These are phyloP conservation scores for Scedosporium boydii DNA, from an alignment of 2,329 filamentous ascomycete species.

Conservation along the genomic window DNA sequence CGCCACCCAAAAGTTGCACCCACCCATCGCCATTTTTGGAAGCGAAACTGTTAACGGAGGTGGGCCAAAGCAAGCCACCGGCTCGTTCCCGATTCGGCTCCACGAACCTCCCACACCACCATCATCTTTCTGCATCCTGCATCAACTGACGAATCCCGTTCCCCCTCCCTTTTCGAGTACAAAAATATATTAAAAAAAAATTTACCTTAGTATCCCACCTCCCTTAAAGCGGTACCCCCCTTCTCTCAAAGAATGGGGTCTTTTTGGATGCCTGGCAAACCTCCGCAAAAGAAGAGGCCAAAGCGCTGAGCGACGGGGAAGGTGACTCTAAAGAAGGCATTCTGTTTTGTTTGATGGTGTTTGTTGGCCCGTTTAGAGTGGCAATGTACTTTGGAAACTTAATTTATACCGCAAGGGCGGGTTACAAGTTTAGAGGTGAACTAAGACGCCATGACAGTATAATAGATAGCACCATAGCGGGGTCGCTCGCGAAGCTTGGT, in stretches of 20 bases:
- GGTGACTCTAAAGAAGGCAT: not conserved
- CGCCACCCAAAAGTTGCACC: not conserved
- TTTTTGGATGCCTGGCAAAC: not conserved
- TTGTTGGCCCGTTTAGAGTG: not conserved
- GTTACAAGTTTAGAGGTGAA: not conserved
- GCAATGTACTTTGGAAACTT: not conserved
- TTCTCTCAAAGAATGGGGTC: too few relatives aligned
- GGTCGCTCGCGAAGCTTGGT: not conserved
- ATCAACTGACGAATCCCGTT: too few relatives aligned
- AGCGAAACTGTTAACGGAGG: not conserved
- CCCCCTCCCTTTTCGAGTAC: too few relatives aligned
- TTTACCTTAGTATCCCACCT: too few relatives aligned
- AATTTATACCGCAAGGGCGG: not conserved
- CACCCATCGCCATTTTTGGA: too few relatives aligned
- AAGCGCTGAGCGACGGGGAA: not conserved
- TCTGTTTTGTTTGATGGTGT: not conserved
- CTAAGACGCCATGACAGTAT: not conserved
- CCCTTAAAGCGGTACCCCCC: too few relatives aligned
- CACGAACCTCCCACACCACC: not conserved
- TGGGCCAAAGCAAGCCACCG: not conserved
- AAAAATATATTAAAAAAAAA: too few relatives aligned
- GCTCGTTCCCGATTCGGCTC: constrained; percentile 1
- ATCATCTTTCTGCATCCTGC: too few relatives aligned
- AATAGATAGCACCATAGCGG: not conserved
- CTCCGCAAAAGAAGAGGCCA: not conserved